These are phyloP conservation scores for Metrosideros polymorpha DNA, from an alignment of 441 rosid species.

Conservation along the genomic window DNA sequence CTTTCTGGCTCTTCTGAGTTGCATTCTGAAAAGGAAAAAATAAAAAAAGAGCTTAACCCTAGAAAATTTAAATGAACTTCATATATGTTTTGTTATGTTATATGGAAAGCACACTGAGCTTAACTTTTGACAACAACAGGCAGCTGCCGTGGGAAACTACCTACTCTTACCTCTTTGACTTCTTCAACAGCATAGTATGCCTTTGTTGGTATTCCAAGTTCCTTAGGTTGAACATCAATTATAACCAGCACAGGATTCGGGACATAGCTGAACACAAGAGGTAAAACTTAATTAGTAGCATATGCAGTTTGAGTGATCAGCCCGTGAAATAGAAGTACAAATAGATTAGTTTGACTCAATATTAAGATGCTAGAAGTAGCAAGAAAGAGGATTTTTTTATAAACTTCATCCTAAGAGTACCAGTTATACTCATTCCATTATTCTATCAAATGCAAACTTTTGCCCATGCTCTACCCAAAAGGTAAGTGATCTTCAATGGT, in stretches of 20 bases:
- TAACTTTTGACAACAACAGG: background rate
- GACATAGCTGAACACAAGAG: slow-evolving; percentile 39
- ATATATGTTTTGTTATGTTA: background rate
- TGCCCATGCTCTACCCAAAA: background rate
- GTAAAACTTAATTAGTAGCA: background rate
- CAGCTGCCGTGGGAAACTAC: background rate
- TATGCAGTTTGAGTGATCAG: background rate
- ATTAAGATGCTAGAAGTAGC: background rate
- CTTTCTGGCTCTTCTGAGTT: slow-evolving; percentile 90
- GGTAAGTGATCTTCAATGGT: background rate
- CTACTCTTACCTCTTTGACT: slow-evolving; percentile 62
- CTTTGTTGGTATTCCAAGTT: slow-evolving; percentile 78
- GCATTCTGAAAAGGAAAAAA: slow-evolving; percentile 47
- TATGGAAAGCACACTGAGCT: background rate
- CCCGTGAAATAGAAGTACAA: background rate
- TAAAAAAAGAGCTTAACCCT: background rate
- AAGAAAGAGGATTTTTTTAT: background rate
- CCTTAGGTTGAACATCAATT: slow-evolving; percentile 78
- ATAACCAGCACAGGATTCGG: slow-evolving; percentile 81
- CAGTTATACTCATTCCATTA: background rate
- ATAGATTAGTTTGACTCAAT: background rate
- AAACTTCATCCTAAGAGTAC: background rate
- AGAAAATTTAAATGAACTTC: background rate
- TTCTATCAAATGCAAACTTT: background rate
- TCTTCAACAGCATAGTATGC: slow-evolving; percentile 84